A percentile compares a stretch with the other conserved stretches of the same genome.
Evolutionary conservation across 2,329 filamentous ascomycete genomes (phyloP).

Genomic region (Pseudocercospora cruenta): DNA sequence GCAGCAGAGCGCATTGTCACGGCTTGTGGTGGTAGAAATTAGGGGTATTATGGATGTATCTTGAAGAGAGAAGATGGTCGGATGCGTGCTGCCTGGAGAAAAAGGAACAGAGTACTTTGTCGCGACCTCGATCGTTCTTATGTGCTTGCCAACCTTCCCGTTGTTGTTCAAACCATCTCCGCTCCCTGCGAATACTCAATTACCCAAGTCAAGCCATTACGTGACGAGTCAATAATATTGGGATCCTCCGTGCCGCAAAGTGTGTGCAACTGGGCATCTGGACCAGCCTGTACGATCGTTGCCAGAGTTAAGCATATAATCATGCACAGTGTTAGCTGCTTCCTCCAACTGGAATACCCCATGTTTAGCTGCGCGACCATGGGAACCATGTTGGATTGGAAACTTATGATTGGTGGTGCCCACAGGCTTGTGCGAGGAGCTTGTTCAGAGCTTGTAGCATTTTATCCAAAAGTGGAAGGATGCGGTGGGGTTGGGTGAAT

Average conservation of each 20-base stretch:
- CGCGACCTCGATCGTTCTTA: constrained; percentile 2
- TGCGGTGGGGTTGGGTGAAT: background rate
- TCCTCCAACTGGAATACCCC: background rate
- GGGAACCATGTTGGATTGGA: background rate
- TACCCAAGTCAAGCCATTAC: background rate
- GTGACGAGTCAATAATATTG: constrained; percentile 5
- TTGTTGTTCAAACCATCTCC: background rate
- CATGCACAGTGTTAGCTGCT: constrained; percentile 8
- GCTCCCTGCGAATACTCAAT: background rate
- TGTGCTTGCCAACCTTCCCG: background rate
- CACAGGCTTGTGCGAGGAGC: background rate
- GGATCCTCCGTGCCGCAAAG: background rate
- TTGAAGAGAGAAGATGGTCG: background rate
- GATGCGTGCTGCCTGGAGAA: background rate
- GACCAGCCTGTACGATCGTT: background rate
- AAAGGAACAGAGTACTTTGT: background rate
- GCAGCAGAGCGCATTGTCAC: constrained; percentile 25
- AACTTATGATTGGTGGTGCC: background rate
- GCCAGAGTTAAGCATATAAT: constrained; percentile 7
- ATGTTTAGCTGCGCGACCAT: background rate
- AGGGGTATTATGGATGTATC: background rate
- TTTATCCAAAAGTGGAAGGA: background rate
- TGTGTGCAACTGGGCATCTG: background rate
- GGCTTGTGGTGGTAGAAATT: background rate
- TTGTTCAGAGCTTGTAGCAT: background rate